phyloP scores from a whole-genome alignment of 1,139 yeast species.

The Suhomyces choctaworum region DNA sequence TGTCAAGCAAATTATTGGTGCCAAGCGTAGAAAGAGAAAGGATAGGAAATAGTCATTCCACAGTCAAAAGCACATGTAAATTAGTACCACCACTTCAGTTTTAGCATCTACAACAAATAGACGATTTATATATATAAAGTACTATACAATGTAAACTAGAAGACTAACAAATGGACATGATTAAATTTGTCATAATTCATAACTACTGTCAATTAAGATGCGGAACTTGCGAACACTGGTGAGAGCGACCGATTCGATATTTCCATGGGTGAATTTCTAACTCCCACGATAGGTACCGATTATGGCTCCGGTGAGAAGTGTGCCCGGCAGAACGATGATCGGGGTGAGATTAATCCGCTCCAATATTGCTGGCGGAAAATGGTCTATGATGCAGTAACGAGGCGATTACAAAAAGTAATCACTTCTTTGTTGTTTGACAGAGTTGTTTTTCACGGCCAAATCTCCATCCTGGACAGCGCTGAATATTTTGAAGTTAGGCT shows the following conservation, averaged over 20 bases:
- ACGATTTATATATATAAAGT: conserved; percentile 8
- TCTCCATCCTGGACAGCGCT: conserved; percentile 95
- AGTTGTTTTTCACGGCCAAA: conserved; percentile 58
- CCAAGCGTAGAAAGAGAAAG: conserved; percentile 70
- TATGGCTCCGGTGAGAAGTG: no score
- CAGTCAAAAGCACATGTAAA: conserved; percentile 1
- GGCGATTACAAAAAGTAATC: conserved; percentile 65
- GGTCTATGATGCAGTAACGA: conserved; percentile 4
- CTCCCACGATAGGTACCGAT: no score
- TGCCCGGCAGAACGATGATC: conserved; percentile 1
- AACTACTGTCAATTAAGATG: conserved; percentile 15
- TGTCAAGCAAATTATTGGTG: conserved; percentile 62
- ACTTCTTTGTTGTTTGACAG: conserved; percentile 72
- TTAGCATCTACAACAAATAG: conserved; percentile 2
- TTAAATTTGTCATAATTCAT: conserved; percentile 19
- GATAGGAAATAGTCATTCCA: conserved; percentile 28
- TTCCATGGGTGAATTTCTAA: no score
- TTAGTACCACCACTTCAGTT: no score
- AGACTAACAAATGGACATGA: conserved; percentile 7
- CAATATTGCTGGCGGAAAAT: conserved; percentile 1
- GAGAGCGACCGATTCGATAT: no score
- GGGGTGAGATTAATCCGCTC: no score
- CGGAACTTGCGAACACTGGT: conserved; percentile 1
- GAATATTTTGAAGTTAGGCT: conserved; percentile 89
- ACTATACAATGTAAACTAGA: conserved; percentile 10